These are phyloP conservation scores for Mycena epipterygia DNA, from an alignment of 768 basidiomycete genomes.

Conservation along the genomic window DNA sequence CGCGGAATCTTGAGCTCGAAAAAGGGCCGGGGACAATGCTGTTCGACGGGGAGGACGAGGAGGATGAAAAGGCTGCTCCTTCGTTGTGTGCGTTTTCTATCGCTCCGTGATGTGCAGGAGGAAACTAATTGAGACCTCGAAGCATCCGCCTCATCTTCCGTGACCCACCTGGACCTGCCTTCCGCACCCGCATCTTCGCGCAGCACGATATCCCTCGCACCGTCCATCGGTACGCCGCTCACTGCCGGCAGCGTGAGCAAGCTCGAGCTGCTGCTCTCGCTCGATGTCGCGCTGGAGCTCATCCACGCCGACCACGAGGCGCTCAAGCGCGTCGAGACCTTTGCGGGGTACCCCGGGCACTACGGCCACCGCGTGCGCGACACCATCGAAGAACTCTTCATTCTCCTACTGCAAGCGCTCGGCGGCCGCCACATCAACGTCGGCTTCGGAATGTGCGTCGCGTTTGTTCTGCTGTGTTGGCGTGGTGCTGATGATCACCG, in stretches of 20 bases:
- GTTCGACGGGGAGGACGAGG: constrained; percentile 55
- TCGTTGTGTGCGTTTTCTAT: constrained; percentile 28
- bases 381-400: constrained; percentile 95
- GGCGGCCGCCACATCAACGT: constrained; percentile 83
- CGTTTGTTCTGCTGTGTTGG: constrained; percentile 31
- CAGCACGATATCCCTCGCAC: constrained; percentile 30
- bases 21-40: constrained; percentile 46
- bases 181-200: constrained; percentile 22
- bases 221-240: constrained; percentile 32
- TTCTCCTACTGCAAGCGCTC: constrained; percentile 83
- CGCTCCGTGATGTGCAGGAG: background rate
- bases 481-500: constrained; percentile 9
- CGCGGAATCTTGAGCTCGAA: constrained; percentile 53
- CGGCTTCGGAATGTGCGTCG: constrained; percentile 84
- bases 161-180: constrained; percentile 38
- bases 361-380: constrained; percentile 91
- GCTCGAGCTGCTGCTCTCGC: constrained; percentile 90
- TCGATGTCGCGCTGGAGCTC: constrained; percentile 91
- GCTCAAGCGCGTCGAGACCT: constrained; percentile 93
- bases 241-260: constrained; percentile 44
- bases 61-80: constrained; percentile 39
- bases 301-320: constrained; percentile 95
- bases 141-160: constrained; percentile 41
- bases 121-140: background rate
- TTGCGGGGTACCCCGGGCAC: constrained; percentile 87